A percentile compares a stretch with the other conserved stretches of the same genome.
These are phyloP conservation scores for Ustilaginoidea virens DNA, from an alignment of 2,329 filamentous ascomycete species.

Conservation along the genomic window DNA sequence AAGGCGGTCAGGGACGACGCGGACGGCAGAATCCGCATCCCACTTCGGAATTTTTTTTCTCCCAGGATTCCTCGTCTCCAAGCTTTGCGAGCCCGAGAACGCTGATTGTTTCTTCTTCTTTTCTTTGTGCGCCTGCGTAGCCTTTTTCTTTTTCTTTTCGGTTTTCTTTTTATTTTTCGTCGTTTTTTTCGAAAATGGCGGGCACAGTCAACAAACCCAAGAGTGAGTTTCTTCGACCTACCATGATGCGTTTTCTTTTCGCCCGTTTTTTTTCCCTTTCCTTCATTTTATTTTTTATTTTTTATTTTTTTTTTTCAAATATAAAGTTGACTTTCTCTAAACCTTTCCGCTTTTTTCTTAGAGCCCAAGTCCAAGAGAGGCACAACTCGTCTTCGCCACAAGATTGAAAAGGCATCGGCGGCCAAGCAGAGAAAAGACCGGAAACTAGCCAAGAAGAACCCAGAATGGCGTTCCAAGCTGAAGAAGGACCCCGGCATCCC, in stretches of 20 bases:
- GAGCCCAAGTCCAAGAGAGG: constrained; percentile 92
- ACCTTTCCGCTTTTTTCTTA: constrained; percentile 18
- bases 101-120: too few species aligned
- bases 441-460: constrained; percentile 90
- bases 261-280: too few species aligned
- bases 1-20: constrained; percentile 15
- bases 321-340: constrained; percentile 1
- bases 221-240: constrained; percentile 25
- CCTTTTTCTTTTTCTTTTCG: background rate
- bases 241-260: too few species aligned
- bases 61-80: constrained; percentile 1
- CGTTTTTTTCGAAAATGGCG: constrained; percentile 34
- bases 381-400: constrained; percentile 78
- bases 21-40: constrained; percentile 21
- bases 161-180: too few species aligned
- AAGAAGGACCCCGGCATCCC: constrained; percentile 98
- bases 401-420: constrained; percentile 83
- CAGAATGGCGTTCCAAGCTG: constrained; percentile 84
- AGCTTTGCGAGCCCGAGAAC: constrained; percentile 1
- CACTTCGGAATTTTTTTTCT: constrained; percentile 22
- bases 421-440: constrained; percentile 83
- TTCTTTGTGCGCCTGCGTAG: background rate
- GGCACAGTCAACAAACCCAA: constrained; percentile 39
- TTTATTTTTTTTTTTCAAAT: too few species aligned
- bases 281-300: too few species aligned